phyloP scores from a whole-genome alignment of 2,329 filamentous ascomycete genomes.

The Colletotrichum noveboracense region DNA sequence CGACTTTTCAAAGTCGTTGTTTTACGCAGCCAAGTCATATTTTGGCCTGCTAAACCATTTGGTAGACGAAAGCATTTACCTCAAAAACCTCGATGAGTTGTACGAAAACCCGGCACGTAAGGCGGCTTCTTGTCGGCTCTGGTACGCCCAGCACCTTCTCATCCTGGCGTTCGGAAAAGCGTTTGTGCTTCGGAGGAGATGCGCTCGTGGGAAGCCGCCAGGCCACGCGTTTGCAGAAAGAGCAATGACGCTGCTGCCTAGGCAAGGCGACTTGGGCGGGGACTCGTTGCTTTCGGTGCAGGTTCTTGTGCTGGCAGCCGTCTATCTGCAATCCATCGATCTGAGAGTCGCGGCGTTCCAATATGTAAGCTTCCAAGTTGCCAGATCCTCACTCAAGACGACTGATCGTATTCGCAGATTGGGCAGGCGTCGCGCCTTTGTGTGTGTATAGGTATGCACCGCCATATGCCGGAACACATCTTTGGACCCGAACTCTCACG shows the following conservation, averaged over 20 bases:
- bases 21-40: constrained; percentile 7
- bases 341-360: background rate
- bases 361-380: background rate
- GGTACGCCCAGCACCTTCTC: constrained; percentile 14
- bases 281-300: background rate
- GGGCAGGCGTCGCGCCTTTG: background rate
- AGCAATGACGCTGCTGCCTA: constrained; percentile 6
- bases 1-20: constrained; percentile 5
- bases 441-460: background rate
- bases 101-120: background rate
- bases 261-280: background rate
- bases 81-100: background rate
- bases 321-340: background rate
- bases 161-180: constrained; percentile 14
- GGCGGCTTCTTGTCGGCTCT: background rate
- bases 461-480: background rate
- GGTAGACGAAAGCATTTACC: background rate
- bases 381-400: background rate
- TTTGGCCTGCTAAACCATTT: background rate
- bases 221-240: background rate
- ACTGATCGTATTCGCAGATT: background rate
- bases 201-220: background rate
- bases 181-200: background rate
- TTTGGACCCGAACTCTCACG: background rate
- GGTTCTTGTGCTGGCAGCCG: background rate